Percentiles rank a stretch among this genome's conserved stretches.
phyloP scores from a whole-genome alignment of 371 early-diverging fungal genomes.

The Mortierella sp. region DNA sequence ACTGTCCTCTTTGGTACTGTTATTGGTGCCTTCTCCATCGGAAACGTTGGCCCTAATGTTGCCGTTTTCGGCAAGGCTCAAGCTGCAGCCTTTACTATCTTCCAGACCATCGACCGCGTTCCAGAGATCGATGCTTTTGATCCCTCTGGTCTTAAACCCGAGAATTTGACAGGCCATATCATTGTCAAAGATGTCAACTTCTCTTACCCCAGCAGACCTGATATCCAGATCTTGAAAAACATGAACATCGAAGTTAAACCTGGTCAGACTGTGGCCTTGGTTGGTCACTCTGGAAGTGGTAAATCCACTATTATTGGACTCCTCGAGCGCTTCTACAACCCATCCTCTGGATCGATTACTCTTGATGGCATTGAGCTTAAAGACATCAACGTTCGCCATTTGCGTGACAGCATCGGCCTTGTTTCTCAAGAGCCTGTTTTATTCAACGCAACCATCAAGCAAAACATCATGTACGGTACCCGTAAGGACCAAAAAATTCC shows the following conservation, averaged over 20 bases:
- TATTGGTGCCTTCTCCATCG: conserved; percentile 66
- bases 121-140: conserved; percentile 74
- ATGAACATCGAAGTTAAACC: conserved; percentile 74
- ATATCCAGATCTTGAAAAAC: conserved; percentile 74
- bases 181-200: conserved; percentile 80
- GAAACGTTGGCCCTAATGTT: conserved; percentile 44
- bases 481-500: conserved; percentile 58
- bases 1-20: conserved; percentile 78
- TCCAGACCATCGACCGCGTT: conserved; percentile 80
- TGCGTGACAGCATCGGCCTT: conserved; percentile 85
- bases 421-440: conserved; percentile 92
- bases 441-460: conserved; percentile 85
- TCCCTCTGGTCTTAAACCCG: conserved; percentile 65
- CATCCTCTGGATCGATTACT: conserved; percentile 68
- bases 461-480: conserved; percentile 81
- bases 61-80: conserved; percentile 69
- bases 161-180: conserved; percentile 71
- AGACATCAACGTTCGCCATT: conserved; percentile 75
- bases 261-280: conserved; percentile 83
- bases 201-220: conserved; percentile 81
- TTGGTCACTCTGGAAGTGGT: conserved; percentile 89
- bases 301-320: conserved; percentile 92
- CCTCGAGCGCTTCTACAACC: conserved; percentile 92
- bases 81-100: conserved; percentile 78
- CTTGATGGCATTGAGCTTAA: conserved; percentile 81